Base-by-base conservation (phyloP, 2,329 filamentous ascomycete species). In the Pyrenophora seminiperda region DNA sequence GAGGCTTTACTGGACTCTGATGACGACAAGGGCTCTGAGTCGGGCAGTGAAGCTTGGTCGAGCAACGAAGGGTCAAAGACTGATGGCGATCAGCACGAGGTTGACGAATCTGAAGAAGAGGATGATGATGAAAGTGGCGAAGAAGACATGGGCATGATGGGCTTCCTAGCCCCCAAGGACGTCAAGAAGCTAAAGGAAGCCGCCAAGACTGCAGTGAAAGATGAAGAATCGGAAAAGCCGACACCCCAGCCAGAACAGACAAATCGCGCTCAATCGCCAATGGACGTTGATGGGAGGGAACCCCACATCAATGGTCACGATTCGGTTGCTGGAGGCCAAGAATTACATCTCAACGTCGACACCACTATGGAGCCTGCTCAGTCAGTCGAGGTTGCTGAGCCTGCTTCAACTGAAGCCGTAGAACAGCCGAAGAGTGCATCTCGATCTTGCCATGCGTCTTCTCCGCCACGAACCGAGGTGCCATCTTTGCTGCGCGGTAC, bases 401-500 rank as follows among this genome's bases (percentile, higher is more conserved):
- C 52, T 19, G 53, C 56, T 18, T 29, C 41, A 7, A 41, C 58
- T 6, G 56, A 66, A 24, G 56, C 66, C 20, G 42, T 45, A 15
- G 37, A 32, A 6, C 33, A 59, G 13, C 59, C 62, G 3, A 61
- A 59, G 14, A 52, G 45, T 9, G 40, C 53, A 9, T 59, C 57
- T 19, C 53, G 59, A 43, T 70, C 69, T 36, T 68, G 65, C 9
- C 64, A 63, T 24, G 47, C 56, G 7, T 71, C 70, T 14, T 66
- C 65, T 5, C 66, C 68, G 19, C 59, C 64, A 18, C 64, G 68
- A 4, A 67, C 67, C 15, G 67, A 73, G 38, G 70, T 73, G 7
- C 73, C 56, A 47, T 91, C 65, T 54, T 81, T 99, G 9, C 78
- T 97, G 0, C 87, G 94, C 41, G 94, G 94, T 15, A 96, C 85